Evolutionary conservation across 176 grass and related monocot species (phyloP).

Genomic region (Oryza nivara): DNA sequence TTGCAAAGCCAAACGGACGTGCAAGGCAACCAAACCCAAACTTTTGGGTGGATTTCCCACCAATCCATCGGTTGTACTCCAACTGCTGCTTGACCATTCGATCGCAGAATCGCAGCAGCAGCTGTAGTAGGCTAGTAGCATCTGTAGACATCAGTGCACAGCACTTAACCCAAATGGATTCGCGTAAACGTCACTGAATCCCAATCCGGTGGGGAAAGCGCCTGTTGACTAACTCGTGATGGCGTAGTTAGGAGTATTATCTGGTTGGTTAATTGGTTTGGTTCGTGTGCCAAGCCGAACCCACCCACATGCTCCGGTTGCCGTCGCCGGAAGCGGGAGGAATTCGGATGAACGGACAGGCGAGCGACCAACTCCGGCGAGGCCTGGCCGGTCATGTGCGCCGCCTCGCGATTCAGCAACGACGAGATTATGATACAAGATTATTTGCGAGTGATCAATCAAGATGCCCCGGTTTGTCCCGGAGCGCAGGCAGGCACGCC

Average conservation of each 20-base stretch:
- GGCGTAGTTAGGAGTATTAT: no score
- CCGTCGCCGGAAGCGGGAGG: neutral
- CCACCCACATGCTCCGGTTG: constrained; percentile 4
- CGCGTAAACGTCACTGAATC: constrained; percentile 41
- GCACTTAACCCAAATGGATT: neutral
- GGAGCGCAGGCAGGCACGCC: neutral
- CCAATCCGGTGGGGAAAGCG: neutral
- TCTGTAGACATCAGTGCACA: no score
- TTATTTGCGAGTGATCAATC: neutral
- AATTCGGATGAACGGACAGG: neutral
- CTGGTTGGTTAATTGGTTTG: neutral
- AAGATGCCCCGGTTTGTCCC: neutral
- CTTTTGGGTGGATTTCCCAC: neutral
- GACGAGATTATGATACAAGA: no score
- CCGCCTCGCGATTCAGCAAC: no score
- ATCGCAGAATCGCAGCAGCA: neutral
- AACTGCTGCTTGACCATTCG: neutral
- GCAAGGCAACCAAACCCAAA: constrained; percentile 25
- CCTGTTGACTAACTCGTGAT: constrained; percentile 32
- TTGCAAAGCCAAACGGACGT: neutral
- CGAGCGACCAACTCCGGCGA: constrained; percentile 14
- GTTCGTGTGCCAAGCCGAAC: constrained; percentile 24
- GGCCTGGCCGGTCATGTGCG: no score
- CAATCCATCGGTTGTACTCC: neutral
- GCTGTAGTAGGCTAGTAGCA: neutral